A percentile compares a stretch with the other conserved stretches of the same genome.
Conservation (phyloP, 345 rosid species). For the Citrus reticulata region DNA sequence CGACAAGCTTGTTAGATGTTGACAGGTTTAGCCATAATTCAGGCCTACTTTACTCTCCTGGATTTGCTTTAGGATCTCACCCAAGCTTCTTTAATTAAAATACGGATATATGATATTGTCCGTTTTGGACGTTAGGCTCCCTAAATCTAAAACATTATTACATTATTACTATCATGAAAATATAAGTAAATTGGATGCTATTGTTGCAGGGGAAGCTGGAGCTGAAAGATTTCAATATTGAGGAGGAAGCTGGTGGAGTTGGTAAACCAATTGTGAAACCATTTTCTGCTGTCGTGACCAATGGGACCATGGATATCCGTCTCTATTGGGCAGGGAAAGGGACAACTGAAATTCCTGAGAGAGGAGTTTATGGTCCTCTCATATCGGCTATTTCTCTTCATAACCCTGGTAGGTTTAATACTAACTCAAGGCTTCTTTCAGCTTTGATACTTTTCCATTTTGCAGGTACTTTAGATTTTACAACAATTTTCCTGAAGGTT, state of each 20-base stretch:
- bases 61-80: too few relatives aligned
- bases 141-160: too few relatives aligned
- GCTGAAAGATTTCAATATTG: slow-evolving; percentile 31
- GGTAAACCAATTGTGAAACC: background rate
- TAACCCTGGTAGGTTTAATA: slow-evolving; percentile 17
- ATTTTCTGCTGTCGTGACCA: slow-evolving; percentile 6
- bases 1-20: background rate
- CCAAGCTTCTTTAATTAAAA: too few relatives aligned
- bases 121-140: too few relatives aligned
- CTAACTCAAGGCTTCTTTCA: background rate
- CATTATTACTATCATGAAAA: background rate
- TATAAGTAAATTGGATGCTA: background rate
- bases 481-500: too few relatives aligned
- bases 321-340: slow-evolving; percentile 61
- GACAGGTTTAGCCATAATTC: too few relatives aligned
- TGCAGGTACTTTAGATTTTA: background rate
- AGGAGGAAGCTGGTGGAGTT: slow-evolving; percentile 25
- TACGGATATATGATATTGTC: too few relatives aligned
- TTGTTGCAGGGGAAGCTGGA: slow-evolving; percentile 41
- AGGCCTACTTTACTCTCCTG: too few relatives aligned
- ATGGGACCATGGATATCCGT: slow-evolving; percentile 28
- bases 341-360: slow-evolving; percentile 40
- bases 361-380: slow-evolving; percentile 54
- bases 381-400: slow-evolving; percentile 49
- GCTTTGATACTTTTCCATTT: background rate